These are phyloP conservation scores for Micractinium sp. DNA, from an alignment of 139 green algal genomes.

Conservation along the genomic window DNA sequence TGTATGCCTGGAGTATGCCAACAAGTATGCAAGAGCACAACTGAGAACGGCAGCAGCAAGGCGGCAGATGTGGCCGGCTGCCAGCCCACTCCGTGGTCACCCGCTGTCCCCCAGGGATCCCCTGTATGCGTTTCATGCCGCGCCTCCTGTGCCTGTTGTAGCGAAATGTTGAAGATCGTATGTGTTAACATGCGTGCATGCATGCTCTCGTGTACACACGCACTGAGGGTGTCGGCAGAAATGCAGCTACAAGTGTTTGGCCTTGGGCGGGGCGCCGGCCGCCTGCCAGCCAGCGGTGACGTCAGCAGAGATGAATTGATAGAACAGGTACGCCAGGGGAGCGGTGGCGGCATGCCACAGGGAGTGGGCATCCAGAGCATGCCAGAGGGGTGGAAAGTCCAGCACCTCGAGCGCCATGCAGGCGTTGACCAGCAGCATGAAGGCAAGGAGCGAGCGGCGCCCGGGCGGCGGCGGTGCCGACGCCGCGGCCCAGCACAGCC, in stretches of 20 bases:
- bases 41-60: too few species aligned
- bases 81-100: too few species aligned
- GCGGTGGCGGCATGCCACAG: conserved; percentile 85
- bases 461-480: conserved; percentile 41
- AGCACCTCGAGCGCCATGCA: conserved; percentile 83
- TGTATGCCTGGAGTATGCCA: too few species aligned
- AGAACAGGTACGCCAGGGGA: conserved; percentile 78
- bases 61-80: too few species aligned
- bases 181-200: too few species aligned
- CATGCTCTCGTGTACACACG: too few species aligned
- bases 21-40: too few species aligned
- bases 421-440: conserved; percentile 63
- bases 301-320: conserved; percentile 58
- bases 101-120: too few species aligned
- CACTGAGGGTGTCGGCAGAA: too few species aligned
- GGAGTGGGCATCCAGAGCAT: conserved; percentile 83
- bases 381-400: conserved; percentile 81
- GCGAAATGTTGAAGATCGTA: too few species aligned
- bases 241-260: background rate
- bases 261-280: background rate
- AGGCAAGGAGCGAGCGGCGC: conserved; percentile 54
- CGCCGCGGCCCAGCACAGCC: conserved; percentile 54
- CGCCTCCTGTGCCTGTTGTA: too few species aligned
- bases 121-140: too few species aligned
- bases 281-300: background rate